phyloP scores from a whole-genome alignment of 2,329 filamentous ascomycete species.

The Plenodomus tracheiphilus region DNA sequence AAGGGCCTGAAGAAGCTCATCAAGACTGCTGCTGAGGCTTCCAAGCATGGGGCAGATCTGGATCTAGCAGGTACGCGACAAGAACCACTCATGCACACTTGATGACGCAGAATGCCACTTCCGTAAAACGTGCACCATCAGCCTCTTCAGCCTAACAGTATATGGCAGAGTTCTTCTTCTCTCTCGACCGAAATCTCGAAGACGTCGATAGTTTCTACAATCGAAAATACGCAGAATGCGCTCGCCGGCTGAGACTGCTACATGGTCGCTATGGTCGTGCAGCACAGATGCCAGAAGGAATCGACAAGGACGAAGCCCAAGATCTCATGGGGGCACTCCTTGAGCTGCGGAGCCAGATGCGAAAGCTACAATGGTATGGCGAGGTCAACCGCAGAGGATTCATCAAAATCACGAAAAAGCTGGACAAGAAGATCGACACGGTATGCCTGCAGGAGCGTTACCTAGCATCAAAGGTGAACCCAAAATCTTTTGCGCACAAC shows the following conservation, averaged over 20 bases:
- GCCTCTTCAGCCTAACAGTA: conserved; percentile 6
- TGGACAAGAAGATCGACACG: conserved; percentile 88
- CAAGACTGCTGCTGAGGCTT: conserved; percentile 71
- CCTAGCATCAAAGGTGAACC: conserved; percentile 86
- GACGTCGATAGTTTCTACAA: conserved; percentile 97
- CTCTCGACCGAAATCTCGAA: conserved; percentile 94
- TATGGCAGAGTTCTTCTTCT: conserved; percentile 86
- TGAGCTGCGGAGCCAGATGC: conserved; percentile 81
- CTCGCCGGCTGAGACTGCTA: conserved; percentile 80
- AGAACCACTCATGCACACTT: background rate
- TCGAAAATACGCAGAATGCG: conserved; percentile 85
- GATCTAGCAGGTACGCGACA: conserved; percentile 81
- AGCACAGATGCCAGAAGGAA: conserved; percentile 67
- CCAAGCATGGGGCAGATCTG: conserved; percentile 70
- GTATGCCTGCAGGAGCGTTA: conserved; percentile 81
- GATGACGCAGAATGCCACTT: background rate
- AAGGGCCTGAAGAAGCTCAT: conserved; percentile 94
- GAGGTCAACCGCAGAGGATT: conserved; percentile 96
- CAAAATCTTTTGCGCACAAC: conserved; percentile 83
- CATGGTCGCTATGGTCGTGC: conserved; percentile 83
- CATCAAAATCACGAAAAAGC: conserved; percentile 97
- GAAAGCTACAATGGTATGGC: conserved; percentile 96
- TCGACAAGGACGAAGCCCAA: conserved; percentile 87
- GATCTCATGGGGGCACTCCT: conserved; percentile 89
- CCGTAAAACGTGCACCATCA: background rate